Base-by-base conservation (phyloP, 306 rosid species). In the Carpinus fangiana region DNA sequence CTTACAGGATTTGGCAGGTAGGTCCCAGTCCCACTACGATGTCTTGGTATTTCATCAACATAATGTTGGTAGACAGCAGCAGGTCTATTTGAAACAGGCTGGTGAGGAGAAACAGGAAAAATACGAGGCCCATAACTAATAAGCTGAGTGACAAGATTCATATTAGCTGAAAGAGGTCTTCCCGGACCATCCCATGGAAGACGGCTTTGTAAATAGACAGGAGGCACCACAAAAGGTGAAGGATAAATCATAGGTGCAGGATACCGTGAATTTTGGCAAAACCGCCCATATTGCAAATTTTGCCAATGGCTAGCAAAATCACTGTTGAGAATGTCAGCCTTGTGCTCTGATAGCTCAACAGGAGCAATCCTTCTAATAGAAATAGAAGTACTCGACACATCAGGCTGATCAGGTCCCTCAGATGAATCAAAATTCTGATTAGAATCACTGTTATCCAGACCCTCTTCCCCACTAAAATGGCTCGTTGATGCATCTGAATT, bases 1-100 rank as follows among this genome's bases (percentile, higher is more conserved):
- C 99, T 90, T 93, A 96, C 99, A 70, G 99, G 96, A 90, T 90
- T 90, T 54, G 99, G 99, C 80, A 93, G 86, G 84, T 93, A 96
- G 50, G 99, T 93, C 72, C 99, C 99, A 8, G 99, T 96, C 76
- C 99, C 99, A 80, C 93, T 88, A 72, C 99, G 93, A 86, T 84
- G 85, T 82, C 94, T 88, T 9, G 99, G 97, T 77, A 90, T 87
- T 59, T 93, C 98, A 74, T 96, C 96, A 6, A 65, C 90, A 82
- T 82, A 93, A 67, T 83, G 91, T 70, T 90, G 97, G 87, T 93
- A 90, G 34, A 88, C 79, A 83, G 72, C 82, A 31, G 92, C 73
- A 80, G 96, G 96, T 86, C 99, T 90, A 81, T 79, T 89, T 69
- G 99, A 83, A 81, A 88, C 83, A 2, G 93, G 80, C 56, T 90